Evolutionary conservation across 805 yeast genomes (phyloP), one percentile per base, ranked within the genome.

Genomic region (Nematodospora valgi): DNA sequence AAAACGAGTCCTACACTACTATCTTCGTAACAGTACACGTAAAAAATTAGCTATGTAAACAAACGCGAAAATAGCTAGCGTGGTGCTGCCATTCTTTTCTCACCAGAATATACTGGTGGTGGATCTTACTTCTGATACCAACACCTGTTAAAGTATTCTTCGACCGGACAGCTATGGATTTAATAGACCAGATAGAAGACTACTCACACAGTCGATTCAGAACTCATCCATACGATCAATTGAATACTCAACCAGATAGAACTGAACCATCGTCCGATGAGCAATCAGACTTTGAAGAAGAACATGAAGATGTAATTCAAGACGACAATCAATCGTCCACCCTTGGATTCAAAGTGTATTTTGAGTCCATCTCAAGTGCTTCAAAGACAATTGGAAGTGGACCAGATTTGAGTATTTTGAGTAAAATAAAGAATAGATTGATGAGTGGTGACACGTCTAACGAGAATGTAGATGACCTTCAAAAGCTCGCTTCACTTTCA

Each of bases 381-480:
- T 40, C 45, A 15, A 41, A 13, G 23, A 37, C 14, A 12, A 24
- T 10, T 10, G 24, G 11, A 4, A 31, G 8, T 23, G 23, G 7
- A 28, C 39, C 38, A 22, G 48, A 45, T 37, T 35, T 46, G 10
- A 42, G 45, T 19, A 43, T 52, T 21, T 42, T 60, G 11, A 52
- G 51, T 27, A 51, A 49, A 20, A 53, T 59, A 30, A 59, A 53
- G 30, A 46, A 48, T 32, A 43, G 64, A 29, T 43, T 59, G 7
- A 39, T 56, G 7, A 39, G 44, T 32, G 60, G 53, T 1, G 48
- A 41, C 22, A 14, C 14, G 9, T 20, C 14, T 17, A 38, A 38
- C 11, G 27, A 34, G 7, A 10, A 12, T 2, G 22, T 13, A 4
- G 38, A 30, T 5, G 34, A 31, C 9, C 27, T 30, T 26, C 14